Evolutionary conservation across 2,329 filamentous ascomycete genomes (phyloP), one percentile per base, ranked within the genome.

Genomic region (Penicillium sp.): DNA sequence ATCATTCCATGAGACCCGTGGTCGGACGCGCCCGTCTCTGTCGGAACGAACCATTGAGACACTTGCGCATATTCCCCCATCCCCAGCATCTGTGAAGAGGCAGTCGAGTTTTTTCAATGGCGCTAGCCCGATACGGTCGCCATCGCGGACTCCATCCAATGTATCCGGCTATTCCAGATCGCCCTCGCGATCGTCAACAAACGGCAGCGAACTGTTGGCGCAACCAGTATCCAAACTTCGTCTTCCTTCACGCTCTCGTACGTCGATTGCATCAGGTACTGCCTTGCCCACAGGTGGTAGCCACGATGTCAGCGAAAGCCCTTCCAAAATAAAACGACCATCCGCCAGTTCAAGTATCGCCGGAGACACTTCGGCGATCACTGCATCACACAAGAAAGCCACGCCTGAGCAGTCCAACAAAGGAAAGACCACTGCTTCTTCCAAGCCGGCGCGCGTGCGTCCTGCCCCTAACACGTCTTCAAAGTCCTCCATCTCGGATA

Each of bases 11-110:
- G 49, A 54, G 34, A 15, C 30, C 16, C 50, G 59, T 25, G 58
- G 53, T 23, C 54, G 54, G 33, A 41, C 48, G 12, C 55, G 55
- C 4, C 55, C 62, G 11, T 66, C 64, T 4, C 44, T 95, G 3
- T 80, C 84, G 0, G 89, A 95, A 52, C 74, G 90, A 41, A 93
- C 89, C 0, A 81, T 94, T 28, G 86, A 94, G 60, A 94, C 86
- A 0, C 68, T 95, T 4, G 76, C 87, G 2, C 77, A 80, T 31
- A 69, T 95, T 18, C 85, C 88, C 0, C 79, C 85, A 0, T 92
- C 88, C 0, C 88, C 89, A 3, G 77, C 77, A 0, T 62, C 84
- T 30, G 77, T 73, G 35, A 77, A 78, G 41, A 77, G 80, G 37
- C 70, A 75, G 6, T 86, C 85, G 0, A 79, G 77, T 38, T 88